Percentiles rank a stretch among this genome's conserved stretches.
Evolutionary conservation across 768 basidiomycete genomes (phyloP).

Genomic region (Termitomyces heimii): DNA sequence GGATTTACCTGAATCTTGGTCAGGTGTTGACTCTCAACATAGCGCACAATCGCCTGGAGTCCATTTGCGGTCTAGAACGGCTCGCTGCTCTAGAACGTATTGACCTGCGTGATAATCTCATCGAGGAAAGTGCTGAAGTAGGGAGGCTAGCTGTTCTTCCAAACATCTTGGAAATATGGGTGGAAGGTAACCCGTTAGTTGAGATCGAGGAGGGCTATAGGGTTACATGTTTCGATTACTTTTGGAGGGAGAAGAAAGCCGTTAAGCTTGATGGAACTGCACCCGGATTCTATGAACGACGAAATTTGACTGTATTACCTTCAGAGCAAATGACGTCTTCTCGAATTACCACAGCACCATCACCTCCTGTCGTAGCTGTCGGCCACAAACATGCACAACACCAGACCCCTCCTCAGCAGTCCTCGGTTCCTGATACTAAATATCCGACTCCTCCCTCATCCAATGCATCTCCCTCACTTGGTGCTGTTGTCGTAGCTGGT

Average conservation of each 20-base stretch:
- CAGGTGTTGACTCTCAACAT: constrained; percentile 77
- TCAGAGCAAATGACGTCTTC: constrained; percentile 48
- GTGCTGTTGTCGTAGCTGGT: constrained; percentile 26
- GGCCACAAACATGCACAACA: constrained; percentile 28
- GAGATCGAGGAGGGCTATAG: constrained; percentile 73
- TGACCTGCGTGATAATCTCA: constrained; percentile 73
- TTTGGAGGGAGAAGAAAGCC: constrained; percentile 77
- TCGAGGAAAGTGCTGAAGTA: constrained; percentile 82
- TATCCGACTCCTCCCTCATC: constrained; percentile 35
- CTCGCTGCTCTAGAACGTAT: constrained; percentile 77
- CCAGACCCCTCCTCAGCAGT: constrained; percentile 13
- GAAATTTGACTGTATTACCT: constrained; percentile 43
- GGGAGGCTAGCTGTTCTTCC: constrained; percentile 78
- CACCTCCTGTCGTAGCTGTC: constrained; percentile 59
- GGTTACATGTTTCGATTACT: constrained; percentile 74
- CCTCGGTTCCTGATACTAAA: constrained; percentile 10
- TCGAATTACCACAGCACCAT: constrained; percentile 40
- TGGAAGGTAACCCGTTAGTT: constrained; percentile 79
- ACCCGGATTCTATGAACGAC: constrained; percentile 69
- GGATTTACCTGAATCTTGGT: constrained; percentile 78
- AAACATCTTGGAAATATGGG: constrained; percentile 73
- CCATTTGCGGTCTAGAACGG: constrained; percentile 94
- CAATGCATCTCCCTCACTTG: constrained; percentile 39
- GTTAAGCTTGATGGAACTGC: constrained; percentile 70
- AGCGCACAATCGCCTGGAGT: constrained; percentile 83